phyloP scores from a whole-genome alignment of 2,329 filamentous ascomycete genomes.

The Beauveria asiatica region DNA sequence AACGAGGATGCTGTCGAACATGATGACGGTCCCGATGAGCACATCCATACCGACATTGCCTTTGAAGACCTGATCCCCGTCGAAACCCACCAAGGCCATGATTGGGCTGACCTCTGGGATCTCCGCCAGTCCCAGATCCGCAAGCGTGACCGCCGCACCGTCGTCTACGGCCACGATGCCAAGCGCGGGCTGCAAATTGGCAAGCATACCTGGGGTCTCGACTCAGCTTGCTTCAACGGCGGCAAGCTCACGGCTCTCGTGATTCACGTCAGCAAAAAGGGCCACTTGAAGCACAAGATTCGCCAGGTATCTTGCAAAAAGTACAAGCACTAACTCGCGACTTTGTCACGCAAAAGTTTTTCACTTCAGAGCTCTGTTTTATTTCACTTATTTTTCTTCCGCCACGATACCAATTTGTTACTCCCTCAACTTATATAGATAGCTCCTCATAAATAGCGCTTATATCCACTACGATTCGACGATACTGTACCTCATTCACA shows the following conservation, averaged over 20 bases:
- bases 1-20: background rate
- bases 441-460: background rate
- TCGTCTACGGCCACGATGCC: conserved; percentile 84
- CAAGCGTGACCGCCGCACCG: conserved; percentile 43
- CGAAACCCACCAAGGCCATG: conserved; percentile 43
- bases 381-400: background rate
- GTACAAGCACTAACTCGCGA: conserved; percentile 3
- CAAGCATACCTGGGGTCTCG: conserved; percentile 73
- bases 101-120: conserved; percentile 61
- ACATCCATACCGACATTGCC: background rate
- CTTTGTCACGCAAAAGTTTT: background rate
- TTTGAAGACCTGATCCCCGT: conserved; percentile 25
- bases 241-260: conserved; percentile 69
- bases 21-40: conserved; percentile 15
- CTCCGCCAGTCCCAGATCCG: conserved; percentile 32
- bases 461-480: background rate
- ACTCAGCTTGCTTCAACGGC: conserved; percentile 73
- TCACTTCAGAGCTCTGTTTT: background rate
- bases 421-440: background rate
- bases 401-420: conserved; percentile 9
- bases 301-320: conserved; percentile 34
- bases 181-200: conserved; percentile 53
- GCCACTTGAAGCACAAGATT: conserved; percentile 27
- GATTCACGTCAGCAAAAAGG: conserved; percentile 43
- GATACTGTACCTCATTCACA: background rate